Evolutionary conservation across 2,329 filamentous ascomycete species (phyloP).

Genomic region (Pleomassaria siparia): DNA sequence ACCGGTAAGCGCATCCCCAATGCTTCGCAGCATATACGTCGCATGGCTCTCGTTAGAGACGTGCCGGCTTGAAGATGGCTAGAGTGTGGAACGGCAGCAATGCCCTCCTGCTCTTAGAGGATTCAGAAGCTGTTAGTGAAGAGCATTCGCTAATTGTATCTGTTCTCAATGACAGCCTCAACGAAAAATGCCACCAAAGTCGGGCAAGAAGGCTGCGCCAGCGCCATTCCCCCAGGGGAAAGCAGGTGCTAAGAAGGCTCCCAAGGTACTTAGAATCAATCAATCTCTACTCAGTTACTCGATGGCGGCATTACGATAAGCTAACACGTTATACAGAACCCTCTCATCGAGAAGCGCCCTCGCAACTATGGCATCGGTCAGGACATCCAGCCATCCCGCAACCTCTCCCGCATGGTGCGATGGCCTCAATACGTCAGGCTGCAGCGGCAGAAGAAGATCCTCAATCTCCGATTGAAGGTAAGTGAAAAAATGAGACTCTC

Average conservation of each 20-base stretch:
- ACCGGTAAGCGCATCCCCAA: slow-evolving; percentile 39
- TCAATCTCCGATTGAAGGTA: slow-evolving; percentile 98
- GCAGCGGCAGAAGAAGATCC: slow-evolving; percentile 92
- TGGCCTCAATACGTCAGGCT: slow-evolving; percentile 96
- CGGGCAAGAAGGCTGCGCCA: slow-evolving; percentile 98
- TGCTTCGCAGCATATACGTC: slow-evolving; percentile 36
- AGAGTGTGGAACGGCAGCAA: slow-evolving; percentile 41
- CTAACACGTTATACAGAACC: slow-evolving; percentile 67
- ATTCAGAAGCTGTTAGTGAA: slow-evolving; percentile 62
- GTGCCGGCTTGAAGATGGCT: slow-evolving; percentile 41
- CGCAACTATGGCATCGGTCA: slow-evolving; percentile 99
- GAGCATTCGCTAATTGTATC: slow-evolving; percentile 88
- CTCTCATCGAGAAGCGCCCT: slow-evolving; percentile 96
- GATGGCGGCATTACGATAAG: slow-evolving; percentile 13
- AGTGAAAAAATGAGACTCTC: no score
- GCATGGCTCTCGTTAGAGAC: slow-evolving; percentile 32
- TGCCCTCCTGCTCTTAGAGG: slow-evolving; percentile 43
- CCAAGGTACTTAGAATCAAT: slow-evolving; percentile 72
- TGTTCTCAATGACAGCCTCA: slow-evolving; percentile 99
- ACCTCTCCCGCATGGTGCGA: slow-evolving; percentile 83
- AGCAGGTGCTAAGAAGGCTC: slow-evolving; percentile 87
- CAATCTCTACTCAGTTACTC: slow-evolving; percentile 6
- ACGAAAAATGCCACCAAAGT: slow-evolving; percentile 66
- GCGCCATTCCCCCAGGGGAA: slow-evolving; percentile 85
- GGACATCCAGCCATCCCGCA: slow-evolving; percentile 64